Conservation (phyloP, 2,329 filamentous ascomycete genomes). For the Seiridium cupressi region DNA sequence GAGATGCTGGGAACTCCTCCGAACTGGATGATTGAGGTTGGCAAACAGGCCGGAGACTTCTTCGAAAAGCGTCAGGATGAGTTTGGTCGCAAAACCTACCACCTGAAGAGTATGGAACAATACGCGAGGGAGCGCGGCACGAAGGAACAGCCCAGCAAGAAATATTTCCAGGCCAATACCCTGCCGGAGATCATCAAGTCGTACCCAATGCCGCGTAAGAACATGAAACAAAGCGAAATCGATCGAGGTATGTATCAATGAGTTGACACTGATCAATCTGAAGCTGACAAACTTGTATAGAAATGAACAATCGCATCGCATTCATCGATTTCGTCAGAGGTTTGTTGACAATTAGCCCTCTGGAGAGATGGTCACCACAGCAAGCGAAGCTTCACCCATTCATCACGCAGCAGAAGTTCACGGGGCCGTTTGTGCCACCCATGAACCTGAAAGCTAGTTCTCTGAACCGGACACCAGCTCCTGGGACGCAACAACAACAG, state of each 20-base stretch:
- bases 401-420: conserved; percentile 97
- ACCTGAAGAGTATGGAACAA: conserved; percentile 96
- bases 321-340: conserved; percentile 98
- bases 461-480: conserved; percentile 82
- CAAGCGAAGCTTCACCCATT: conserved; percentile 97
- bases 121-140: conserved; percentile 94
- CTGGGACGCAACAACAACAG: conserved; percentile 92
- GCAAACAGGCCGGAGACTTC: conserved; percentile 95
- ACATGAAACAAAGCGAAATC: conserved; percentile 97
- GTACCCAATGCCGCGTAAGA: conserved; percentile 97
- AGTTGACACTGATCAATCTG: too few species aligned
- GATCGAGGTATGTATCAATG: conserved; percentile 72
- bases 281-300: conserved; percentile 43
- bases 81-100: conserved; percentile 85
- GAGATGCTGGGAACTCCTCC: conserved; percentile 97
- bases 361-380: conserved; percentile 96
- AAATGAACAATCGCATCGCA: conserved; percentile 96
- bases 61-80: conserved; percentile 93
- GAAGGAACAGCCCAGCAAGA: conserved; percentile 99
- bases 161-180: conserved; percentile 94
- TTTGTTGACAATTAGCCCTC: conserved; percentile 87
- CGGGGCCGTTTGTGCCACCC: conserved; percentile 90
- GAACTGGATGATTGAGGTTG: conserved; percentile 99
- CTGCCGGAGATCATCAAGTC: conserved; percentile 96
- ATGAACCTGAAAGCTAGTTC: conserved; percentile 93